Evolutionary conservation across 139 green algal genomes (phyloP), one percentile per base, ranked within the genome.

Genomic region (Chlamydomonas sp.): DNA sequence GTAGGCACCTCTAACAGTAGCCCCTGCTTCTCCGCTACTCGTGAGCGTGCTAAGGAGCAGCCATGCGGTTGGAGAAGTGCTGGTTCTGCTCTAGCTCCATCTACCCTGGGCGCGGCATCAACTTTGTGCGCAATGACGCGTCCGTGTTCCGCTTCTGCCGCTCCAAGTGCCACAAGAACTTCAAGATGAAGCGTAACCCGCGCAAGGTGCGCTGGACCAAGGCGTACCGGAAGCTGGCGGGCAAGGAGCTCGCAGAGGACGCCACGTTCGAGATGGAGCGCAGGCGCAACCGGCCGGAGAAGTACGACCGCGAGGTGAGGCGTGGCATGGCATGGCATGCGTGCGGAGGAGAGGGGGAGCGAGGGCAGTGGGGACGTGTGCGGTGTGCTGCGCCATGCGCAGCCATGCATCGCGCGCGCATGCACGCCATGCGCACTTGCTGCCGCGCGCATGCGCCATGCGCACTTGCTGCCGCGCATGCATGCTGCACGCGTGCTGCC

Each of bases 181-280:
- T 99, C 81, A 98, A 98, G 83, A 97, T 98, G 92, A 99, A 98
- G 86, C 87, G 95, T 28, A 98, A 98, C 70, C 95, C 95, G 1
- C 79, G 95, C 22, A 99, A 98, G 79, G 89, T 71, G 10, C 65
- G 65, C 28, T 71, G 65, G 65, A 71, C 65, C 10, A 71, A 71
- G 39, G 65, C 65, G 20, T 71, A 71, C 65, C 37, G 95, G 28
- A 95, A 94, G 75, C 74, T 96, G 8, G 87, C 90, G 33, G 93
- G 93, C 71, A 98, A 99, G 78, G 92, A 98, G 72, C 80, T 98
- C 2, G 85, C 88, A 13, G 85, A 95, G 81, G 95, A 98, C 74
- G 82, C 90, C 8, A 97, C 90, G 0, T 98, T 98, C 79, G 91
- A 99, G 73, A 83, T 99, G 85, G 95, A 99, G 85, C 77, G 93